These are phyloP conservation scores for Boletus rubropictus DNA, from an alignment of 768 basidiomycete species.

Conservation along the genomic window DNA sequence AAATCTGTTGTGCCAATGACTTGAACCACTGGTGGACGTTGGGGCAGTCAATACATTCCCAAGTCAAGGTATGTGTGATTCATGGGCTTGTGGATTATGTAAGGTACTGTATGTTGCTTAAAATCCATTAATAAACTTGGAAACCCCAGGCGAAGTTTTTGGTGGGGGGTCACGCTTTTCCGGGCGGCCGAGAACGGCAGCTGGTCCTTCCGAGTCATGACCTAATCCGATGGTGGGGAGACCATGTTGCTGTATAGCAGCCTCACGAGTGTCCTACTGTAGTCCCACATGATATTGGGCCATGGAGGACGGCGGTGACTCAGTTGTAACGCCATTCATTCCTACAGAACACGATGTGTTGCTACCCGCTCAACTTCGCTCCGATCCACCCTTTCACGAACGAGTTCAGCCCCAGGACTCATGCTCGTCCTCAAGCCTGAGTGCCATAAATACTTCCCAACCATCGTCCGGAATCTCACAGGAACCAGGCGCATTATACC, in stretches of 20 bases:
- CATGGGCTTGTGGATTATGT: too few species aligned
- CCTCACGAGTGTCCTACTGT: background rate
- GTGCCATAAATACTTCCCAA: background rate
- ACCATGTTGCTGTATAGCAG: too few species aligned
- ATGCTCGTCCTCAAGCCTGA: background rate
- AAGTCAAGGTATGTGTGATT: too few species aligned
- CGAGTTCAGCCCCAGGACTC: conserved; percentile 9
- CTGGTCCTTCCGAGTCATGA: background rate
- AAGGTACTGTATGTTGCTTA: too few species aligned
- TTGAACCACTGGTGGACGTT: too few species aligned
- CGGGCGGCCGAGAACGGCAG: too few species aligned
- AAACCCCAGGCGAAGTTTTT: too few species aligned
- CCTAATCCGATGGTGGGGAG: background rate
- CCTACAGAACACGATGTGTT: conserved; percentile 16
- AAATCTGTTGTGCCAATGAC: too few species aligned
- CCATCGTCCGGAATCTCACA: background rate
- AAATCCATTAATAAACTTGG: too few species aligned
- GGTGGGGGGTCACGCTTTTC: too few species aligned
- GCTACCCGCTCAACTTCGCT: conserved; percentile 5
- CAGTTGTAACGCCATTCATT: conserved; percentile 15
- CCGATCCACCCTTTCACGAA: conserved; percentile 8
- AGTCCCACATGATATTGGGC: background rate
- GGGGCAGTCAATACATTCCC: too few species aligned
- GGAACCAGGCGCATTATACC: conserved; percentile 11
- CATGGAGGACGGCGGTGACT: conserved; percentile 16